Base-by-base conservation (phyloP, 1,284 basidiomycete species). In the Cryptococcus floricola region DNA sequence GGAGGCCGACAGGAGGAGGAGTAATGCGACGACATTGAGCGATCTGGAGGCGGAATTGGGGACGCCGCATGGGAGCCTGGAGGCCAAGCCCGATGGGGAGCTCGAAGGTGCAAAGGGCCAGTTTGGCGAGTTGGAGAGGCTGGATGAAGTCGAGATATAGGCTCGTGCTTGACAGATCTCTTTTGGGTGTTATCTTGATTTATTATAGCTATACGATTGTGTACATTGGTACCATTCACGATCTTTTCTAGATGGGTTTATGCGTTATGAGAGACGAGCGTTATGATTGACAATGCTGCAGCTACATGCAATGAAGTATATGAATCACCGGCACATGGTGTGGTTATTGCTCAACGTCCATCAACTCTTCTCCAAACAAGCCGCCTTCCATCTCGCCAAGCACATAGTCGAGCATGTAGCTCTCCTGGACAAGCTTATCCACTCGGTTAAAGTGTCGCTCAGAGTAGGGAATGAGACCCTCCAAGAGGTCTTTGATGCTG, bases 391-490 rank as follows among this genome's bases (percentile, higher is more conserved):
- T 97, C 80, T 94, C 91, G 28, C 85, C 84, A 10, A 98, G 79
- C 48, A 96, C 83, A 65, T 91, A 96, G 73, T 98, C 94, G 53
- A 98, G 83, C 64, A 96, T 86, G 67, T 91, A 94, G 71, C 89
- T 93, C 71, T 98, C 95, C 76, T 95, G 89, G 43, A 95, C 82
- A 56, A 95, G 79, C 65, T 87, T 84, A 63, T 96, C 91, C 71
- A 94, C 84, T 58, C 95, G 81, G 31, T 84, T 78, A 47, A 94
- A 84, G 77, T 98, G 95, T 47, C 95, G 82, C 73, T 95, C 90
- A 10, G 93, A 95, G 74, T 98, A 98, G 9, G 95, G 91, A 53
- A 97, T 82, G 53, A 97, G 78, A 2, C 85, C 87, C 47, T 94
- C 91, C 5, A 97, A 76, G 54, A 96, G 74, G 57, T 93, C 89